phyloP scores from a whole-genome alignment of 495 filamentous ascomycete species.

The Hypoxylon fragiforme region DNA sequence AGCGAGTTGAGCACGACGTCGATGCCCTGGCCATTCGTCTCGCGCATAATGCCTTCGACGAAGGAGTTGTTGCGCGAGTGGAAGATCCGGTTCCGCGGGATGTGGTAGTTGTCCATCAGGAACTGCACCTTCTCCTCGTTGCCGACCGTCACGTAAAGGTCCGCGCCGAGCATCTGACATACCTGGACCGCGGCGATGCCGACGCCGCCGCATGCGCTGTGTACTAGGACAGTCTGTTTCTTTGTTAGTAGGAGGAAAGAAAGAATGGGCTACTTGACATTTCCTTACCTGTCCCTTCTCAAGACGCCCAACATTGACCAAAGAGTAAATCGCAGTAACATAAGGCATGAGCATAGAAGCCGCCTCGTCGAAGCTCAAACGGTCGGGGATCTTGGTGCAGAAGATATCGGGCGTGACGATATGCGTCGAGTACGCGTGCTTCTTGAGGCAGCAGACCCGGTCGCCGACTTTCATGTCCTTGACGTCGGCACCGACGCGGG shows the following conservation, averaged over 20 bases:
- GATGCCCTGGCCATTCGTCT: conserved; percentile 52
- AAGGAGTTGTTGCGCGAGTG: conserved; percentile 41
- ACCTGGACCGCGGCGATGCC: conserved; percentile 63
- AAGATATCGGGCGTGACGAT: conserved; percentile 28
- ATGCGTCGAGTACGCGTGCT: conserved; percentile 35
- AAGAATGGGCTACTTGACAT: background rate
- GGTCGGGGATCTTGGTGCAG: conserved; percentile 41
- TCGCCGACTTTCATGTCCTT: conserved; percentile 42
- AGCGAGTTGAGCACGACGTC: conserved; percentile 58
- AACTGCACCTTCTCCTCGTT: conserved; percentile 44
- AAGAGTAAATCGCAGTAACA: conserved; percentile 51
- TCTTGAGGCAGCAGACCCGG: conserved; percentile 41
- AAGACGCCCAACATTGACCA: conserved; percentile 41
- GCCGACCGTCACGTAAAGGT: conserved; percentile 55
- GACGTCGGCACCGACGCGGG: conserved; percentile 45
- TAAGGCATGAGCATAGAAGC: conserved; percentile 53
- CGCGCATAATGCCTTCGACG: conserved; percentile 43
- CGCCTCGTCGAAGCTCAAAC: conserved; percentile 48
- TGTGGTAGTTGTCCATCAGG: conserved; percentile 42
- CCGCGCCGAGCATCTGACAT: conserved; percentile 50
- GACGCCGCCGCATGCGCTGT: conserved; percentile 58
- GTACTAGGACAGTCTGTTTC: conserved; percentile 58
- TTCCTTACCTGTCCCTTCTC: conserved; percentile 35
- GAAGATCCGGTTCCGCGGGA: conserved; percentile 53
- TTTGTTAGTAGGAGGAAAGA: conserved; percentile 44